Conservation (phyloP, 176 grass and related monocot genomes). For the Saccharum officinarum region DNA sequence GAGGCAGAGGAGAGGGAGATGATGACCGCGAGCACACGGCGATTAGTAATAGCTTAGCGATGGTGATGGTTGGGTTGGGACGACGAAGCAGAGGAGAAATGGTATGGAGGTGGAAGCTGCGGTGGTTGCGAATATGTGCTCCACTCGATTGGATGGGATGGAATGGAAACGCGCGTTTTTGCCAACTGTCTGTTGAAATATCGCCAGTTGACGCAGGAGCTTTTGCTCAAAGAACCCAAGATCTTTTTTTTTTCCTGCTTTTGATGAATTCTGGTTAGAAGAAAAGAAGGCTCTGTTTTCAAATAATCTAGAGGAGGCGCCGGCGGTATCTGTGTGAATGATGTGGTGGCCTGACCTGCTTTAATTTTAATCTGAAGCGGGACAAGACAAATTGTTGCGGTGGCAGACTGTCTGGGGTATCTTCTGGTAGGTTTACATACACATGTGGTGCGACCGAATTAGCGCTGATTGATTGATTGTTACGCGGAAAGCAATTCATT, state of each 20-base stretch:
- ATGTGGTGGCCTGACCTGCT: not conserved
- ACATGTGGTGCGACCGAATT: not conserved
- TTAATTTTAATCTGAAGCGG: not conserved
- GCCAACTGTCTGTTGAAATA: not conserved
- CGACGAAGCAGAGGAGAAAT: not conserved
- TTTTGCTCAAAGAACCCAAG: not conserved
- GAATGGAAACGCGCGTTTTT: not conserved
- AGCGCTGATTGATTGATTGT: not conserved
- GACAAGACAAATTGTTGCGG: not conserved
- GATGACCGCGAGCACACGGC: not conserved
- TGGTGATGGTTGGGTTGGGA: not conserved
- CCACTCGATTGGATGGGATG: too few species aligned
- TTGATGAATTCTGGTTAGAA: not conserved
- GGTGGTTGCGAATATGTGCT: slow-evolving; percentile 18
- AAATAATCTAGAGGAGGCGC: not conserved
- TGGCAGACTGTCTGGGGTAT: not conserved
- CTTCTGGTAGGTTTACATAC: slow-evolving; percentile 11
- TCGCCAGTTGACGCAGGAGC: not conserved
- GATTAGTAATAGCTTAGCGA: not conserved
- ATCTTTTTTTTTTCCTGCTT: not conserved
- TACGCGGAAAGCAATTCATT: not conserved
- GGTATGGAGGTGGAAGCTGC: not conserved
- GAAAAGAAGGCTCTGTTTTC: not conserved
- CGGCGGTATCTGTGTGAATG: not conserved
- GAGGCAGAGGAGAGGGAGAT: not conserved